Conservation (phyloP, 345 rosid species). For the Citrus unshiu region DNA sequence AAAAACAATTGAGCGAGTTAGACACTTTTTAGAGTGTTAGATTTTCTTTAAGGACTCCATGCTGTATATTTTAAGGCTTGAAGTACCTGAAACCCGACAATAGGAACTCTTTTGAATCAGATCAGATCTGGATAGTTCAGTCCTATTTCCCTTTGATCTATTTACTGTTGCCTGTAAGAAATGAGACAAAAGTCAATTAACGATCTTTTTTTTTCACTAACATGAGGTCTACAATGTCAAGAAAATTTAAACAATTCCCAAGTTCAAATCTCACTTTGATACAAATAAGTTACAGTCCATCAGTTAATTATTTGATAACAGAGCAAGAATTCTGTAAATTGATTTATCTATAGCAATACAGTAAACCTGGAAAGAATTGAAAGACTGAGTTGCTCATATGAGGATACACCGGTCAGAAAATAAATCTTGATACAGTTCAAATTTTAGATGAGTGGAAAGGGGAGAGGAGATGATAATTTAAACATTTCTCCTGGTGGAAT, state of each 20-base stretch:
- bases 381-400: neutral
- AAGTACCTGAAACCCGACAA: slow-evolving; percentile 83
- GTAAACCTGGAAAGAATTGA: neutral
- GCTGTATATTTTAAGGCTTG: neutral
- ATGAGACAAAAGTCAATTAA: neutral
- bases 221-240: neutral
- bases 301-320: neutral
- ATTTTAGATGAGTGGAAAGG: neutral
- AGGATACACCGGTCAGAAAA: neutral
- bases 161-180: slow-evolving; percentile 70
- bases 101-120: slow-evolving; percentile 83
- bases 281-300: neutral
- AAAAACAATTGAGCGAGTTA: slow-evolving; percentile 13
- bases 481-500: neutral
- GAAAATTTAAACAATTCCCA: neutral
- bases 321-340: neutral
- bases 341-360: neutral
- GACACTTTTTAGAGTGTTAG: neutral
- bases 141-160: slow-evolving; percentile 83
- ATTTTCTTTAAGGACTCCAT: neutral
- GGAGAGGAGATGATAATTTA: neutral
- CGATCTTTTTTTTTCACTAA: neutral
- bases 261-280: neutral
- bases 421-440: neutral
- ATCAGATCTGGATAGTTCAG: slow-evolving; percentile 76